These are phyloP conservation scores for Bolboschoenoplectus hybrid DNA, from an alignment of 202 grass and related monocot species.

Conservation along the genomic window DNA sequence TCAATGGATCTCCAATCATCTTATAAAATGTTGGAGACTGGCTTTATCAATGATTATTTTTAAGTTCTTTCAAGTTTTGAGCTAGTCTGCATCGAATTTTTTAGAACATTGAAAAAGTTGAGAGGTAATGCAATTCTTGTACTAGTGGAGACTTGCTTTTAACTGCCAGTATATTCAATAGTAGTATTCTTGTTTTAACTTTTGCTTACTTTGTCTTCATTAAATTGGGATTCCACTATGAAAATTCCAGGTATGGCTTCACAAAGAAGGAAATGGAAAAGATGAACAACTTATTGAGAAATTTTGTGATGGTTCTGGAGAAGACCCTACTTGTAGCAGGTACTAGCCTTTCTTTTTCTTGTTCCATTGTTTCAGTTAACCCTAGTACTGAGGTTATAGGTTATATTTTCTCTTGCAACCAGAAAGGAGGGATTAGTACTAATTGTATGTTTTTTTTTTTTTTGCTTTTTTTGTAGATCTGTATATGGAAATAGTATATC, in stretches of 20 bases:
- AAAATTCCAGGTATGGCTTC: constrained; percentile 78
- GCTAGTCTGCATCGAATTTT: background rate
- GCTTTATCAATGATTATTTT: background rate
- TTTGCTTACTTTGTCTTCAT: background rate
- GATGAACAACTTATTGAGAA: constrained; percentile 57
- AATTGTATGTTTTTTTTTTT: constrained; percentile 14
- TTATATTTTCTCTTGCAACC: background rate
- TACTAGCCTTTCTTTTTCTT: constrained; percentile 36
- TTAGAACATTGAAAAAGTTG: background rate
- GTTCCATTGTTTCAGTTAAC: background rate
- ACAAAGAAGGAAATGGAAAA: constrained; percentile 53
- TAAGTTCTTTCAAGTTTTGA: background rate
- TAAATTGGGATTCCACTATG: constrained; percentile 36
- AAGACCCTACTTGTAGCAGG: constrained; percentile 88
- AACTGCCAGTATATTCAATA: background rate
- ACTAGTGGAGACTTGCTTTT: background rate
- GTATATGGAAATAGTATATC: constrained; percentile 74
- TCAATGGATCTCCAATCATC: background rate
- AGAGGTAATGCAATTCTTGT: constrained; percentile 12
- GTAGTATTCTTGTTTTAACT: background rate
- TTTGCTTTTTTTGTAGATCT: constrained; percentile 51
- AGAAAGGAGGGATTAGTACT: background rate
- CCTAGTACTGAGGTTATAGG: too few species aligned
- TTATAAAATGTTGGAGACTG: background rate
- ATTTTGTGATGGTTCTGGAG: constrained; percentile 81